These are phyloP conservation scores for Mycena latifolia DNA, from an alignment of 768 basidiomycete genomes.

Conservation along the genomic window DNA sequence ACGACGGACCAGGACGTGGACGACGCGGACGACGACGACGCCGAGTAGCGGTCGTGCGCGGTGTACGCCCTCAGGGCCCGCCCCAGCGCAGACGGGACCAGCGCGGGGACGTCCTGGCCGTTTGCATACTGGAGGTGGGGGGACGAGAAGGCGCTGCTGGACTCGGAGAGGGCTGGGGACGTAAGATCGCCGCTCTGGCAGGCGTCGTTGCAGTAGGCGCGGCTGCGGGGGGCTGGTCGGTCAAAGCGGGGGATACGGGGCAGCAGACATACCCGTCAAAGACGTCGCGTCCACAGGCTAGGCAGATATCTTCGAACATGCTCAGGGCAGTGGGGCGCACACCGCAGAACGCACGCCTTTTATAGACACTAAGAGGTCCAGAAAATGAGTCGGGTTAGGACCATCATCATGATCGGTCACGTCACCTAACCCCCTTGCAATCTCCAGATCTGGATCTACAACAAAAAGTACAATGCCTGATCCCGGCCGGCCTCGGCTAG, in stretches of 20 bases:
- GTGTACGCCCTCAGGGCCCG: conserved; percentile 61
- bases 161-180: conserved; percentile 75
- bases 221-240: conserved; percentile 51
- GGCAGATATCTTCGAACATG: conserved; percentile 88
- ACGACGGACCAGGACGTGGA: conserved; percentile 75
- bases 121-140: conserved; percentile 67
- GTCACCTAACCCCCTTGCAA: too few species aligned
- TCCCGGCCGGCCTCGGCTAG: too few species aligned
- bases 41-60: conserved; percentile 62
- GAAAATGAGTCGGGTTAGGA: too few species aligned
- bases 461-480: too few species aligned
- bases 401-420: too few species aligned
- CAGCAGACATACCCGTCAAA: conserved; percentile 67
- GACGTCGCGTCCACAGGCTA: conserved; percentile 77
- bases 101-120: conserved; percentile 74
- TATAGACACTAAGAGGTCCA: too few species aligned
- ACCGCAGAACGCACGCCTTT: too few species aligned
- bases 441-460: too few species aligned
- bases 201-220: conserved; percentile 78
- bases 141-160: conserved; percentile 78
- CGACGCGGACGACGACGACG: conserved; percentile 73
- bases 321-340: too few species aligned
- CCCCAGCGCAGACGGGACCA: conserved; percentile 77
- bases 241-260: conserved; percentile 25
- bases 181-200: conserved; percentile 73